Conservation (phyloP, 225 moss, liverwort and hornwort species). For the Bryoerythrophyllum caledonicum region DNA sequence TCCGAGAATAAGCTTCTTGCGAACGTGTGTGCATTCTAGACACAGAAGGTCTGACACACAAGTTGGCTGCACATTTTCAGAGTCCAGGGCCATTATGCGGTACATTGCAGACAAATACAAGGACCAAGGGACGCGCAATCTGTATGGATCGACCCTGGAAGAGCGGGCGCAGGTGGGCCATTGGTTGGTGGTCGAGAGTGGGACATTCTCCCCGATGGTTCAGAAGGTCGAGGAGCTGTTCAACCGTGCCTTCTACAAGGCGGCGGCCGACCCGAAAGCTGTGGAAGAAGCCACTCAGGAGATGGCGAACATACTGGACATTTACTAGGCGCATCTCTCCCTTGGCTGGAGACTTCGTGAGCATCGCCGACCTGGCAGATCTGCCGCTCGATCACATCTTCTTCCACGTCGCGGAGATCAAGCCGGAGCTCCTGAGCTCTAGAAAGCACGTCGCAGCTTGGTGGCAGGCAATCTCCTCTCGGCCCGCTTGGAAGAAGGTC, state of each 20-base stretch:
- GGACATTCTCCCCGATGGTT: conserved; percentile 27
- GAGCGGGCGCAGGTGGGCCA: conserved; percentile 58
- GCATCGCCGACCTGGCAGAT: conserved; percentile 46
- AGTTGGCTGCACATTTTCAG: conserved; percentile 19
- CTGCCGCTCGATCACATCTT: conserved; percentile 35
- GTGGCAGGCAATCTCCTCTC: conserved; percentile 37
- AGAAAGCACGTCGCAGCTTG: conserved; percentile 36
- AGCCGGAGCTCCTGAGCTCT: conserved; percentile 17
- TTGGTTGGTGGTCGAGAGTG: conserved; percentile 65
- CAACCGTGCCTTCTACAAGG: background rate
- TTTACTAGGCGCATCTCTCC: conserved; percentile 31
- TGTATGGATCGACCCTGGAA: conserved; percentile 33
- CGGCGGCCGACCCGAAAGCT: conserved; percentile 14
- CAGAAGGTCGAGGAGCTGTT: background rate
- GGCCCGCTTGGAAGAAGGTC: conserved; percentile 46
- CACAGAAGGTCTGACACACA: background rate
- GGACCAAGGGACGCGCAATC: conserved; percentile 46
- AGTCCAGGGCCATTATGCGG: conserved; percentile 63
- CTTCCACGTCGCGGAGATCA: conserved; percentile 21
- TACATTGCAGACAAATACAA: conserved; percentile 52
- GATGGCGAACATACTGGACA: conserved; percentile 33
- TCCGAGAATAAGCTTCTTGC: too few relatives aligned
- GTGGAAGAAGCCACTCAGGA: conserved; percentile 23
- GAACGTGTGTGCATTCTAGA: background rate
- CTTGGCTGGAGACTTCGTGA: conserved; percentile 45